A percentile compares a stretch with the other conserved stretches of the same genome.
Evolutionary conservation across 768 basidiomycete genomes (phyloP).

Genomic region (Tulasnella sp.): DNA sequence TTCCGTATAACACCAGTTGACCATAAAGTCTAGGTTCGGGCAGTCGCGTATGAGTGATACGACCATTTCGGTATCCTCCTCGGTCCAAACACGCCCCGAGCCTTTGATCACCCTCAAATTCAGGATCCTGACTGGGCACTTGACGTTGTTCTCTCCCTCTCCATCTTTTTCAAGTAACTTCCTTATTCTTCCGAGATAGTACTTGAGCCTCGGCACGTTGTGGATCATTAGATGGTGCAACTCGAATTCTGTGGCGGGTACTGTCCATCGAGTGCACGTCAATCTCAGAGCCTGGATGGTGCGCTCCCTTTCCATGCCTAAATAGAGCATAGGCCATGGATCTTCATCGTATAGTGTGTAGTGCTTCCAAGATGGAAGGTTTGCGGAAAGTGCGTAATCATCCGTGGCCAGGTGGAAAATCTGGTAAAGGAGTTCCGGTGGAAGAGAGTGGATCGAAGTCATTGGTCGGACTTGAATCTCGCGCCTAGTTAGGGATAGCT

Average conservation of each 20-base stretch:
- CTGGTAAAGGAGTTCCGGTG: background rate
- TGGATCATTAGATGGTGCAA: background rate
- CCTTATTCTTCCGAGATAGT: background rate
- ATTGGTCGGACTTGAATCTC: background rate
- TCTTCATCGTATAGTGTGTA: background rate
- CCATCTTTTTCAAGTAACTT: background rate
- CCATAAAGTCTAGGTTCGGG: background rate
- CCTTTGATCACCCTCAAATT: background rate
- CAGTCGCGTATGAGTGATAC: background rate
- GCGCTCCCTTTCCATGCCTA: background rate
- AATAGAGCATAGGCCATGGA: background rate
- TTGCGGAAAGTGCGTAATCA: background rate
- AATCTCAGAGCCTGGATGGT: background rate
- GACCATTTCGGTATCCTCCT: background rate
- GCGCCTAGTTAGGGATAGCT: no score
- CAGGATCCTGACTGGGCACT: background rate
- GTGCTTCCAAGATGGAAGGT: background rate
- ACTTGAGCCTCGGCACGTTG: background rate
- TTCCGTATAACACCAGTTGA: background rate
- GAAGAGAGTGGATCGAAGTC: background rate
- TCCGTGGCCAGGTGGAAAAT: background rate
- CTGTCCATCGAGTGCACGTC: background rate
- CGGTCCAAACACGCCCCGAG: background rate
- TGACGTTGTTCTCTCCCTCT: background rate
- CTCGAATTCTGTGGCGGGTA: background rate